Conservation (phyloP, 164 flowering plant genomes). For the Macadamia integrifolia region DNA sequence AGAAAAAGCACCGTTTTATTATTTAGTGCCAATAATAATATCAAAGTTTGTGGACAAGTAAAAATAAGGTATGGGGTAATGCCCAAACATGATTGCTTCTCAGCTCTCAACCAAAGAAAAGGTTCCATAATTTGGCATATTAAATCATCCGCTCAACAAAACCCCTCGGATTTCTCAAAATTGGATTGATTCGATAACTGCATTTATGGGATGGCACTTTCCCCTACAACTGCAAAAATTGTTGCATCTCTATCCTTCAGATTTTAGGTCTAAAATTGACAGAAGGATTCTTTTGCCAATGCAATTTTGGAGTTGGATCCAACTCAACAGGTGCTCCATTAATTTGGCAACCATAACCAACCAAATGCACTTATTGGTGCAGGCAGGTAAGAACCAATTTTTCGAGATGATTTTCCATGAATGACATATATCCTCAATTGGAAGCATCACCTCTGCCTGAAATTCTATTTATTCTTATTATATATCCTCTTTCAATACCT, state of each 20-base stretch:
- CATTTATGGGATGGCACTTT: not conserved
- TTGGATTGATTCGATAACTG: not conserved
- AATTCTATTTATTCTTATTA: not conserved
- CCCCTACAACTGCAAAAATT: not conserved
- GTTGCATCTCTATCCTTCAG: not conserved
- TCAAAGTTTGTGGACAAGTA: not conserved
- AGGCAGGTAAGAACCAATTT: not conserved
- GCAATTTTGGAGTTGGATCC: not conserved
- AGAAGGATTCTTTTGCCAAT: not conserved
- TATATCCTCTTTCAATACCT: conserved; percentile 41
- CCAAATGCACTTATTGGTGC: not conserved
- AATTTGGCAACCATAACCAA: too few species aligned
- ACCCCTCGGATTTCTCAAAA: not conserved
- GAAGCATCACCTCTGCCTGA: conserved; percentile 2
- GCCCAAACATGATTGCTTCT: not conserved
- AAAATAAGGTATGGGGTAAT: not conserved
- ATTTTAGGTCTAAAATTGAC: not conserved
- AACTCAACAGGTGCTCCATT: not conserved
- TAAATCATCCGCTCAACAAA: not conserved
- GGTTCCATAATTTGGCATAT: not conserved
- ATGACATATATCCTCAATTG: conserved; percentile 1
- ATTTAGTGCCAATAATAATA: not conserved
- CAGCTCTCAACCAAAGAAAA: not conserved
- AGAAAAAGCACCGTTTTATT: too few species aligned
- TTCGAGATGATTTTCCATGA: not conserved